Conservation (phyloP, 768 basidiomycete genomes). For the Leccinum barrowsii region DNA sequence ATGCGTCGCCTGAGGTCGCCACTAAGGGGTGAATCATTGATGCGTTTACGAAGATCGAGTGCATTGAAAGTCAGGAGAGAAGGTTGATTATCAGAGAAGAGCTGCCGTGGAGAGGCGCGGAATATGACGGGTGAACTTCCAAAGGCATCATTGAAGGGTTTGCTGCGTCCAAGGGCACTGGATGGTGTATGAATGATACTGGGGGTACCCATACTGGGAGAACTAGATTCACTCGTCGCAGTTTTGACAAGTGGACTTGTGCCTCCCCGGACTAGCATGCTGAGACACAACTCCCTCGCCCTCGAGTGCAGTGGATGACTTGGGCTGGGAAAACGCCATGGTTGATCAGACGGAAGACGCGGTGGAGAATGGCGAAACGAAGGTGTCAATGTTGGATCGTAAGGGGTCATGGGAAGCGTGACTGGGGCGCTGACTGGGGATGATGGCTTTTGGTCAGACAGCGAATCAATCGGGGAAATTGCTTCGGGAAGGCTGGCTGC, state of each 20-base stretch:
- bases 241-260: conserved; percentile 46
- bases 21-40: conserved; percentile 49
- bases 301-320: conserved; percentile 71
- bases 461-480: not conserved
- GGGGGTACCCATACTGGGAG: conserved; percentile 28
- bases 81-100: conserved; percentile 36
- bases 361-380: conserved; percentile 77
- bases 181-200: conserved; percentile 30
- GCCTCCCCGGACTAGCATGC: conserved; percentile 55
- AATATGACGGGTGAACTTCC: conserved; percentile 39
- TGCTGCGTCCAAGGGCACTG: conserved; percentile 24
- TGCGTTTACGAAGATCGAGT: conserved; percentile 32
- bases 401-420: conserved; percentile 63
- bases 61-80: conserved; percentile 31
- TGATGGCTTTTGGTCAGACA: conserved; percentile 8
- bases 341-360: conserved; percentile 72
- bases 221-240: conserved; percentile 25
- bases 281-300: conserved; percentile 60
- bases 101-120: conserved; percentile 39
- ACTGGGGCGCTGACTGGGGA: conserved; percentile 27
- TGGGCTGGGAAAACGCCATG: conserved; percentile 79
- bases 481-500: conserved; percentile 1
- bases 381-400: conserved; percentile 70
- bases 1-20: conserved; percentile 28
- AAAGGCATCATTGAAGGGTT: conserved; percentile 27